phyloP scores from a whole-genome alignment of 1,284 basidiomycete species.

The Ceratorhiza oryzae-sativae region DNA sequence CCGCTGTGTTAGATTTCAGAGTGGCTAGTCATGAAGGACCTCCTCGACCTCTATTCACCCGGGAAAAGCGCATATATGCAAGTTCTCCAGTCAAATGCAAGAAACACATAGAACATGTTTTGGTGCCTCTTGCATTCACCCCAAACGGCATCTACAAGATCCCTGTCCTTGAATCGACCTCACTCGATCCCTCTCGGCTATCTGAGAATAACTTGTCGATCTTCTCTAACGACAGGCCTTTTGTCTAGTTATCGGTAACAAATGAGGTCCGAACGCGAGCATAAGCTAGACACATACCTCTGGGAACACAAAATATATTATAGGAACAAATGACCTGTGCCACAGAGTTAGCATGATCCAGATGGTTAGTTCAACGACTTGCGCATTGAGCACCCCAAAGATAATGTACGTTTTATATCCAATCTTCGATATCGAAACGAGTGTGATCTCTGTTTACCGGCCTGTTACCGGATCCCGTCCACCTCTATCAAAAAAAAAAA shows the following conservation, averaged over 20 bases:
- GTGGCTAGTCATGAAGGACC: no score
- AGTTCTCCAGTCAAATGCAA: no score
- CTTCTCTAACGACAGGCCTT: background rate
- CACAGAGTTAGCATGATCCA: background rate
- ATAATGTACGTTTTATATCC: conserved; percentile 1
- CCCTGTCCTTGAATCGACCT: background rate
- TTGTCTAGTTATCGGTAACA: background rate
- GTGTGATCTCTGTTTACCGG: background rate
- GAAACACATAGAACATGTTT: no score
- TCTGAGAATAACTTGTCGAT: conserved; percentile 1
- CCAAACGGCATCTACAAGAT: background rate
- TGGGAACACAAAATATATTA: conserved; percentile 16
- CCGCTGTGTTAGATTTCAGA: no score
- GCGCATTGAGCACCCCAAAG: conserved; percentile 11
- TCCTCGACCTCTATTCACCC: no score
- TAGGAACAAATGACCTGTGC: background rate
- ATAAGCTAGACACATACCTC: background rate
- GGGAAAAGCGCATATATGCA: background rate
- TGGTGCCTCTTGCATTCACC: background rate
- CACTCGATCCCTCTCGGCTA: background rate
- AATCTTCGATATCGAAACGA: background rate
- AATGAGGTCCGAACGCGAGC: background rate
- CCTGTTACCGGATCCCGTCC: no score
- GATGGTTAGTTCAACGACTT: background rate
- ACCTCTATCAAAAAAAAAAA: no score